These are phyloP conservation scores for Fraxinus dipetala DNA, from an alignment of 305 asterid species.

Conservation along the genomic window DNA sequence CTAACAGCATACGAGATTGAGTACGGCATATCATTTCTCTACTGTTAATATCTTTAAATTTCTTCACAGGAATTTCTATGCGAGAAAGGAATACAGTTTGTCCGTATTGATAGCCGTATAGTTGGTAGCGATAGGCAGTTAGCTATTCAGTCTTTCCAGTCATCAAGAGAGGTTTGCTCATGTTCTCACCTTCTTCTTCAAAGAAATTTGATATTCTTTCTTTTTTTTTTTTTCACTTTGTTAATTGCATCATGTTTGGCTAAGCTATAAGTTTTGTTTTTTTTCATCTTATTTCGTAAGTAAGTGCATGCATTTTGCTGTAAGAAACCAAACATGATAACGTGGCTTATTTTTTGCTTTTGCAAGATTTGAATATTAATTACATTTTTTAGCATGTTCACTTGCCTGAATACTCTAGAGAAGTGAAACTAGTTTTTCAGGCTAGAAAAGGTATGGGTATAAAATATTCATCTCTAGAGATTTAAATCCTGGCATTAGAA, in stretches of 20 bases:
- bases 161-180: slow-evolving; percentile 58
- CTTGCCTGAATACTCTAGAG: neutral
- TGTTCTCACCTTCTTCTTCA: slow-evolving; percentile 21
- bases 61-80: slow-evolving; percentile 62
- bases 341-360: neutral
- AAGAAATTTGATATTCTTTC: neutral
- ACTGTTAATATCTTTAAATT: neutral
- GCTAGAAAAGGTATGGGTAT: slow-evolving; percentile 1
- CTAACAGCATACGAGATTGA: neutral
- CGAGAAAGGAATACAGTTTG: slow-evolving; percentile 66
- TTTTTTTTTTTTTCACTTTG: neutral
- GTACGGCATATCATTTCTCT: slow-evolving; percentile 18
- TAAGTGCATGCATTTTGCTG: neutral
- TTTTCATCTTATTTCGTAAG: neutral
- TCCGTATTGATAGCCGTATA: slow-evolving; percentile 75
- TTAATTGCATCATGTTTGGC: neutral
- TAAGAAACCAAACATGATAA: neutral
- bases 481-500: slow-evolving; percentile 13
- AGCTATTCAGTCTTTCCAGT: slow-evolving; percentile 75
- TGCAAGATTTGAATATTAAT: slow-evolving; percentile 4
- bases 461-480: neutral
- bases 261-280: neutral
- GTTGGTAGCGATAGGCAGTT: slow-evolving; percentile 61
- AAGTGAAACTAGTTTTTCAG: neutral
- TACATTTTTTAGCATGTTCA: neutral